Evolutionary conservation across 2,329 filamentous ascomycete species (phyloP).

Genomic region (Trichoderma lentiforme): DNA sequence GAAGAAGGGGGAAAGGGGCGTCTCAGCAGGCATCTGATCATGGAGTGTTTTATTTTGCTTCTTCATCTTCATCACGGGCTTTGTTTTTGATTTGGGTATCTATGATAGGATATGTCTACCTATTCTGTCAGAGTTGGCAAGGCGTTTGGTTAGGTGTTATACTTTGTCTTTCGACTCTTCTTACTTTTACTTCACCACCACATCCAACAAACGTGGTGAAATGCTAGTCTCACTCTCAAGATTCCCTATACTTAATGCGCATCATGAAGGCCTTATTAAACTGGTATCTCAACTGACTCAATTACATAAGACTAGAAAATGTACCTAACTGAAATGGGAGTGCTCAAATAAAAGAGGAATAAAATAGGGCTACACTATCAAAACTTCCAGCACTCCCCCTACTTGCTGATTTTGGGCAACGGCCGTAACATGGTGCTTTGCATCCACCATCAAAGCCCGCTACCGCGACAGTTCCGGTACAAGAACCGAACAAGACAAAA

Average conservation of each 20-base stretch:
- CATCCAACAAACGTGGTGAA: background rate
- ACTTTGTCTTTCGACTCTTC: background rate
- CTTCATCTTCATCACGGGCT: background rate
- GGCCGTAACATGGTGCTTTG: conserved; percentile 21
- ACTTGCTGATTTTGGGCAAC: conserved; percentile 20
- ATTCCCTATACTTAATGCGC: background rate
- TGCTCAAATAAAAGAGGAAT: conserved; percentile 32
- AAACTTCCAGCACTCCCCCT: conserved; percentile 27
- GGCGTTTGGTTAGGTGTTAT: background rate
- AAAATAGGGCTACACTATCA: conserved; percentile 37
- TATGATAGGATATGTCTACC: background rate
- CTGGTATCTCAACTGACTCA: conserved; percentile 43
- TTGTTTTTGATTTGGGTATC: background rate
- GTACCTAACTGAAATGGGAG: conserved; percentile 35
- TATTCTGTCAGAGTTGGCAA: background rate
- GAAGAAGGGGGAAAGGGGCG: no score
- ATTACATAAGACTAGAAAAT: conserved; percentile 47
- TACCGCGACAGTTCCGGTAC: conserved; percentile 29
- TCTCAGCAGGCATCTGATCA: background rate
- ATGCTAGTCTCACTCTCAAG: background rate
- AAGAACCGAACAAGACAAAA: conserved; percentile 22
- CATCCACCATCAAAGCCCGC: conserved; percentile 24
- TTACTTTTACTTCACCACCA: background rate
- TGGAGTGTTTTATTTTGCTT: background rate
- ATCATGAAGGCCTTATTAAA: conserved; percentile 26